Percentiles rank a stretch among this genome's conserved stretches.
phyloP scores from a whole-genome alignment of 495 filamentous ascomycete genomes.

The Penicillium soppii region DNA sequence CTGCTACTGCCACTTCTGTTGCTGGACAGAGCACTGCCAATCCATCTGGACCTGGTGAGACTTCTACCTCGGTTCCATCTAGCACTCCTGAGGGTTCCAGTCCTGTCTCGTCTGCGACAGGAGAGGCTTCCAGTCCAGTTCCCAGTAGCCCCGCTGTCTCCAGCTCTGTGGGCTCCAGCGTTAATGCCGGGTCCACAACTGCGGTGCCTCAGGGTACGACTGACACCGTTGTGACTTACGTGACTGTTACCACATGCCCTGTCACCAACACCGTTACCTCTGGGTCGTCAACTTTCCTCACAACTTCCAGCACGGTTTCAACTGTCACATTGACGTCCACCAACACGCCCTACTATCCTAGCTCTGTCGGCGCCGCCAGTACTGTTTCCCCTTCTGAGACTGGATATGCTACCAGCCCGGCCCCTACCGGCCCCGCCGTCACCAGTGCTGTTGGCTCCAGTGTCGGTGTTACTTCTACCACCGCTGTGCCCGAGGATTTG shows the following conservation, averaged over 20 bases:
- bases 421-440: conserved; percentile 13
- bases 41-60: not conserved
- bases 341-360: conserved; percentile 3
- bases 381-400: conserved; percentile 10
- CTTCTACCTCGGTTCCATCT: not conserved
- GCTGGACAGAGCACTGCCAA: not conserved
- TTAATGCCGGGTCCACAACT: conserved; percentile 6
- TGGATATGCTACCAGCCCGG: not conserved
- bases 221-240: conserved; percentile 31
- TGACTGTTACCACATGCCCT: conserved; percentile 44
- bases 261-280: conserved; percentile 39
- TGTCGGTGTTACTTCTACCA: conserved; percentile 5
- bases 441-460: conserved; percentile 20
- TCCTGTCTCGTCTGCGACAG: conserved; percentile 5
- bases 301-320: conserved; percentile 40
- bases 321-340: conserved; percentile 39
- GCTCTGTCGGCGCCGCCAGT: conserved; percentile 7
- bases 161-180: conserved; percentile 15
- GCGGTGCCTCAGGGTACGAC: conserved; percentile 18
- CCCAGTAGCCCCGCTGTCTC: conserved; percentile 11
- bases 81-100: not conserved
- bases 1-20: conserved; percentile 13
- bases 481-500: conserved; percentile 15
- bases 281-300: conserved; percentile 30
- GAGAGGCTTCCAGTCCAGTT: not conserved